Conservation (phyloP, 306 rosid genomes). For the Ziziphus jujuba region DNA sequence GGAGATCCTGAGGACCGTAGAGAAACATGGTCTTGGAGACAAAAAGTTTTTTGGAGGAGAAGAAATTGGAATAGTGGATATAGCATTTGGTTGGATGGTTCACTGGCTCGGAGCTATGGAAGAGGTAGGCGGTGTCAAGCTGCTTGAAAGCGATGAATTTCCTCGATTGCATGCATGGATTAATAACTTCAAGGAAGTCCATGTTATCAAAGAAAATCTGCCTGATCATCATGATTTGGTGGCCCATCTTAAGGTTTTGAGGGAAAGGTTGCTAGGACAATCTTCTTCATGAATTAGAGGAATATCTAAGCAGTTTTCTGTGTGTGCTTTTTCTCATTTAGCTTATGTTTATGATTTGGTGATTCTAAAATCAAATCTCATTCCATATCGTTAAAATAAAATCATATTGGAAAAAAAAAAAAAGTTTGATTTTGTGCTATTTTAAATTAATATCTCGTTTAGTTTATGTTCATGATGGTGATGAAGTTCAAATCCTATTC, state of each 20-base stretch:
- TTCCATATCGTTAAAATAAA: too few relatives aligned
- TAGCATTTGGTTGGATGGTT: constrained; percentile 8
- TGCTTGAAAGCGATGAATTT: background rate
- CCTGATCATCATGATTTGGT: constrained; percentile 3
- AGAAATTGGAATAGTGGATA: constrained; percentile 19
- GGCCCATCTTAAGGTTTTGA: constrained; percentile 11
- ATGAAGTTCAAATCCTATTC: too few relatives aligned
- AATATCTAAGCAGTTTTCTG: too few relatives aligned
- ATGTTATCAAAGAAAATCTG: constrained; percentile 12
- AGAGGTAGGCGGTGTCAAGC: constrained; percentile 20
- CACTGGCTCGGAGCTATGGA: constrained; percentile 3
- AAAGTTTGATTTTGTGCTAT: too few relatives aligned
- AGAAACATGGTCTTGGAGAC: constrained; percentile 8
- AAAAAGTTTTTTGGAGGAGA: too few relatives aligned
- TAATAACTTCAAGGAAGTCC: constrained; percentile 8
- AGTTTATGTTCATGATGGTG: too few relatives aligned
- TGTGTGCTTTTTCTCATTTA: too few relatives aligned
- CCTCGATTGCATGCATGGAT: constrained; percentile 13
- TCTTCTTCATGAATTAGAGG: background rate
- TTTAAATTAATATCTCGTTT: too few relatives aligned
- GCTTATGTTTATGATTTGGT: too few relatives aligned
- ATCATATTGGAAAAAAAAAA: too few relatives aligned
- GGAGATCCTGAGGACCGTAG: constrained; percentile 14
- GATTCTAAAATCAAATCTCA: too few relatives aligned
- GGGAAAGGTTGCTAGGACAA: background rate